phyloP scores from a whole-genome alignment of 768 basidiomycete genomes.

The Dioszegia hungarica region DNA sequence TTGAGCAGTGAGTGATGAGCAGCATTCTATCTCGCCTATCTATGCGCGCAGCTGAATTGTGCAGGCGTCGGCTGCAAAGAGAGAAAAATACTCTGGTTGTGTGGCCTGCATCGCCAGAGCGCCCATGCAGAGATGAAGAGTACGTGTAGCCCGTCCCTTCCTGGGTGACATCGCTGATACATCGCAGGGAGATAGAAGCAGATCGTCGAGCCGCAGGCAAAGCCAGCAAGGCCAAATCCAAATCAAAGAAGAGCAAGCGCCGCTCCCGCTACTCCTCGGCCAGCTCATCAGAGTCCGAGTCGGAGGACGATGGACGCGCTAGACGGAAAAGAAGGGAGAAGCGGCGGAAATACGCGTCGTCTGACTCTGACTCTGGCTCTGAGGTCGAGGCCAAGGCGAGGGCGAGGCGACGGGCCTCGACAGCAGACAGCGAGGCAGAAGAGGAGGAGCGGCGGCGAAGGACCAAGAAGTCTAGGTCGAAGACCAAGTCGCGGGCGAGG shows the following conservation, averaged over 20 bases:
- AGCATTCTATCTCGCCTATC: neutral
- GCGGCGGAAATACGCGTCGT: slow-evolving; percentile 48
- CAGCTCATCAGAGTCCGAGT: slow-evolving; percentile 25
- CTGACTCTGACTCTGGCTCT: slow-evolving; percentile 47
- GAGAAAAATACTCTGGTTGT: slow-evolving; percentile 40
- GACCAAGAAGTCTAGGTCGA: slow-evolving; percentile 30
- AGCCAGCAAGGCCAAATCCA: slow-evolving; percentile 5
- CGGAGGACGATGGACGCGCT: neutral
- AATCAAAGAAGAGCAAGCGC: slow-evolving; percentile 4
- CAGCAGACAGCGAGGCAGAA: slow-evolving; percentile 29
- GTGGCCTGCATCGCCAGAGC: slow-evolving; percentile 46
- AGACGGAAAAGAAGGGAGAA: slow-evolving; percentile 46
- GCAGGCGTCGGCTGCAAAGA: slow-evolving; percentile 39
- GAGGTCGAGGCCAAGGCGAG: slow-evolving; percentile 47
- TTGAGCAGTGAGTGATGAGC: slow-evolving; percentile 37
- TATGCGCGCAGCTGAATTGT: neutral
- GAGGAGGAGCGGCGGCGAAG: slow-evolving; percentile 49
- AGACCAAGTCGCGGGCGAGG: slow-evolving; percentile 6
- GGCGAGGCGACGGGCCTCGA: neutral
- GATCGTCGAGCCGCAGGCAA: slow-evolving; percentile 27
- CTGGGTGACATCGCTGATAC: neutral
- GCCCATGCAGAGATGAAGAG: slow-evolving; percentile 43
- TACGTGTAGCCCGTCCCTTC: slow-evolving; percentile 10
- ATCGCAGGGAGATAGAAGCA: slow-evolving; percentile 29
- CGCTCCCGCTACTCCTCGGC: slow-evolving; percentile 8